A percentile compares a stretch with the other conserved stretches of the same genome.
These are phyloP conservation scores for Pleurozium schreberi DNA, from an alignment of 225 moss, liverwort and hornwort genomes.

Conservation along the genomic window DNA sequence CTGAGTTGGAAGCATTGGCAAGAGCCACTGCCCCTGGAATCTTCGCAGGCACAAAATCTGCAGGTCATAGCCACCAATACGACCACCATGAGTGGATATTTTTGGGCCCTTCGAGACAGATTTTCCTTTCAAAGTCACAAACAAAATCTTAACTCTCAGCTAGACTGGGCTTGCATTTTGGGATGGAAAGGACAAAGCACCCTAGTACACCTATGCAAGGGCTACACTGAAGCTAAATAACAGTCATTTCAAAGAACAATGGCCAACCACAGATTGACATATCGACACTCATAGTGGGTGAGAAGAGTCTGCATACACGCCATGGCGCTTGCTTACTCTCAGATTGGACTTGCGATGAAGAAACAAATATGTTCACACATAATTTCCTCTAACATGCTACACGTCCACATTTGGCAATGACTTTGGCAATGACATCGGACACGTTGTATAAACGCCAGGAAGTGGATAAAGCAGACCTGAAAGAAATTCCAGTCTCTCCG, in stretches of 20 bases:
- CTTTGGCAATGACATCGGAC: background rate
- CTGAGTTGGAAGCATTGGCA: constrained; percentile 5
- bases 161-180: background rate
- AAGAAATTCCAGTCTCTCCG: constrained; percentile 63
- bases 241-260: background rate
- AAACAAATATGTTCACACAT: background rate
- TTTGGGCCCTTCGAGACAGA: background rate
- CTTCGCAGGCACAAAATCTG: constrained; percentile 41
- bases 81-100: background rate
- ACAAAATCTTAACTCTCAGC: background rate
- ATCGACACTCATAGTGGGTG: background rate
- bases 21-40: constrained; percentile 25
- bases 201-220: background rate
- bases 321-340: background rate
- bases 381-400: background rate
- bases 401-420: background rate
- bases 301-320: background rate
- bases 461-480: constrained; percentile 13
- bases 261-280: background rate
- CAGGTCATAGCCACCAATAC: background rate
- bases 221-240: background rate
- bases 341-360: background rate
- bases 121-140: background rate
- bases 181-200: background rate
- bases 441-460: background rate